Evolutionary conservation across 176 grass and related monocot species (phyloP), one percentile per base, ranked within the genome.

Genomic region (Cymbopogon citratus): DNA sequence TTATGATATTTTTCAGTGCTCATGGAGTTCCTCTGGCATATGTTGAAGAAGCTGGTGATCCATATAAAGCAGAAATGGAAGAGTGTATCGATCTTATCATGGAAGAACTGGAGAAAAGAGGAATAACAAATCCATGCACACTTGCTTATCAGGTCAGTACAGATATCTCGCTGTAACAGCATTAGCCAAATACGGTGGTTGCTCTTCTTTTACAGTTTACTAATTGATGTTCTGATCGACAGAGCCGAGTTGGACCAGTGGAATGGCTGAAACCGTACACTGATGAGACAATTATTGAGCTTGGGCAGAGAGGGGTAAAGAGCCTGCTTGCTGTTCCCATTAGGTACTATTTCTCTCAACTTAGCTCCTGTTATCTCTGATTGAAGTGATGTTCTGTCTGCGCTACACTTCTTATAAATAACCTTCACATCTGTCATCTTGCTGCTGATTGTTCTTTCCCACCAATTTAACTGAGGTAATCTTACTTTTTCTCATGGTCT

Each of bases 1-100:
- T 90, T 54, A 95, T 91, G 96, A 88, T 99, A 88, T 99, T 99
- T 93, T 99, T 99, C 90, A 99, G 96, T 90, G 96, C 96, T 86
- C 96, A 99, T 85, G 96, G 96, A 79, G 96, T 99, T 44, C 96
- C 96, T 66, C 77, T 99, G 57, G 96, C 96, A 71, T 99, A 99
- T 76, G 96, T 99, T 49, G 92, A 99, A 88, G 92, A 95, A 95
- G 96, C 96, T 75, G 95, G 95, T 29, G 95, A 98, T 76, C 95
- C 95, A 25, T 98, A 95, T 87, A 98, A 98, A 93, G 92, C 92
- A 80, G 92, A 94, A 81, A 95, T 95, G 95, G 96, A 99, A 90
- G 96, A 99, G 60, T 99, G 96, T 33, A 45, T 99, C 6, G 96
- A 99, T 84, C 87, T 99, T 29, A 93, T 99, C 68, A 99, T 99